These are phyloP conservation scores for Stephania cephalantha DNA, from an alignment of 164 flowering plant genomes.

Conservation along the genomic window DNA sequence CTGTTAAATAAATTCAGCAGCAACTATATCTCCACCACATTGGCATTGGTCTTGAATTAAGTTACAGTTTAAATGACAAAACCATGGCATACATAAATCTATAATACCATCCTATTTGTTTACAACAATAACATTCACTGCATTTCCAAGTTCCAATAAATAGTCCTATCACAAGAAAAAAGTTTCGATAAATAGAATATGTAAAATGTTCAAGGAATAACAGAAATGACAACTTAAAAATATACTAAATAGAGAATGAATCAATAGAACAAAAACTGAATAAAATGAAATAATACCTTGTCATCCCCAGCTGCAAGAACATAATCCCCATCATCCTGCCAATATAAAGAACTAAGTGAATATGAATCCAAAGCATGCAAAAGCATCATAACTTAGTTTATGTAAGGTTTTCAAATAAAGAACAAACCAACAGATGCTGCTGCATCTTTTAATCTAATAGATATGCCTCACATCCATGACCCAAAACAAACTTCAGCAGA, in stretches of 20 bases:
- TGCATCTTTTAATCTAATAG: not conserved
- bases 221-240: not conserved
- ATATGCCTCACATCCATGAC: not conserved
- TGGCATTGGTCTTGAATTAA: not conserved
- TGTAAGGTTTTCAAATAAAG: not conserved
- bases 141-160: not conserved
- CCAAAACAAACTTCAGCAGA: not conserved
- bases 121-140: too few relatives aligned
- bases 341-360: not conserved
- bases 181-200: not conserved
- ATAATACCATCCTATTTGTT: too few relatives aligned
- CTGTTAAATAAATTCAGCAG: not conserved
- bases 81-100: not conserved
- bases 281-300: slow-evolving; percentile 31
- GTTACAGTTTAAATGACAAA: not conserved
- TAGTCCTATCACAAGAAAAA: too few relatives aligned
- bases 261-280: not conserved
- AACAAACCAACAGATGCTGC: not conserved
- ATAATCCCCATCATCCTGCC: slow-evolving; percentile 88
- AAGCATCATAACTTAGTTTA: not conserved
- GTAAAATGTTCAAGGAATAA: not conserved
- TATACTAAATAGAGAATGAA: not conserved
- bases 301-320: slow-evolving; percentile 56
- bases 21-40: not conserved
- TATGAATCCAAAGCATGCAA: not conserved